These are phyloP conservation scores for Fusarium sp. DNA, from an alignment of 2,329 filamentous ascomycete species.

Conservation along the genomic window DNA sequence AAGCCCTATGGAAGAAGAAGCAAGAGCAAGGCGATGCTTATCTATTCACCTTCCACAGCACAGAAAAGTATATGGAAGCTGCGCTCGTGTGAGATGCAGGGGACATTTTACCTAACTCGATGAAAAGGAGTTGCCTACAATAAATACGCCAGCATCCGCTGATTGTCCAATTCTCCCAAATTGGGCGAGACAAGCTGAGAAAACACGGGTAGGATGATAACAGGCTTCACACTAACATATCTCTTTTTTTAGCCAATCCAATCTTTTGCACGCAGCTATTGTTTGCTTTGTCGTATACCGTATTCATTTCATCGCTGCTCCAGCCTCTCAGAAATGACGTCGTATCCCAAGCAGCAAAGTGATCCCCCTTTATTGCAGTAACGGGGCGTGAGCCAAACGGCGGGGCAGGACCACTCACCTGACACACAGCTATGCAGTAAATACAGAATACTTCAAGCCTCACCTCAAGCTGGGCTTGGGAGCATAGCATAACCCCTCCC, in stretches of 20 bases:
- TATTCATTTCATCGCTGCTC: background rate
- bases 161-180: background rate
- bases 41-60: background rate
- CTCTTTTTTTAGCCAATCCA: background rate
- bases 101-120: background rate
- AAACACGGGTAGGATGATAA: background rate
- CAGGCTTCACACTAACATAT: background rate
- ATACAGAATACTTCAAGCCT: conserved; percentile 30
- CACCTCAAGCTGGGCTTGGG: conserved; percentile 33
- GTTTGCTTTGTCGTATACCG: background rate
- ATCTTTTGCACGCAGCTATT: background rate
- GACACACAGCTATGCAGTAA: too few relatives aligned
- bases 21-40: background rate
- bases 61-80: background rate
- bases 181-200: background rate
- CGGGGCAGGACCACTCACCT: conserved; percentile 30
- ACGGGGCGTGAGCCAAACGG: conserved; percentile 20
- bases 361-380: conserved; percentile 24
- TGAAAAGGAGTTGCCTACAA: background rate
- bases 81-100: background rate
- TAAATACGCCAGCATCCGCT: background rate
- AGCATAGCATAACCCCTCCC: conserved; percentile 1
- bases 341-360: background rate
- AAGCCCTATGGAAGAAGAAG: background rate
- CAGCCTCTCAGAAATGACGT: conserved; percentile 1